Evolutionary conservation across 345 rosid species (phyloP).

Genomic region (Melastoma malabathricum): DNA sequence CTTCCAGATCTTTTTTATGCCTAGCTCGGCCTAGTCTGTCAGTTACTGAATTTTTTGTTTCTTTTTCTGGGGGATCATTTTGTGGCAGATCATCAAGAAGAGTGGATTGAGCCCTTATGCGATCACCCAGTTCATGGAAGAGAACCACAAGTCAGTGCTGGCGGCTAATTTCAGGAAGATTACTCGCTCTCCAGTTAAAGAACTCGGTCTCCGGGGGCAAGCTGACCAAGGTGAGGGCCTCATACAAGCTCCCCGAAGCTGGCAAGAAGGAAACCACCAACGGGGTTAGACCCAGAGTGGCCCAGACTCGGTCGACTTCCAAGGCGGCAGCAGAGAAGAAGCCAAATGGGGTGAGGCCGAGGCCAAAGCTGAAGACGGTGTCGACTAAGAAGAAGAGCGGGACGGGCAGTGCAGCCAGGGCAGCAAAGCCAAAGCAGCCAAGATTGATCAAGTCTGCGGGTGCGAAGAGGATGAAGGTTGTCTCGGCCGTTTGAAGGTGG

Average conservation of each 20-base stretch:
- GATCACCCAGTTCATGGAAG: conserved; percentile 68
- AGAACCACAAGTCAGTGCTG: conserved; percentile 49
- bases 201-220: conserved; percentile 55
- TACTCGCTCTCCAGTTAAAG: conserved; percentile 47
- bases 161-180: conserved; percentile 65
- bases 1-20: conserved; percentile 32
- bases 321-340: background rate
- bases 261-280: conserved; percentile 30
- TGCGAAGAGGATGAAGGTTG: conserved; percentile 13
- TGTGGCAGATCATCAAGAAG: conserved; percentile 60
- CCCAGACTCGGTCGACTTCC: conserved; percentile 15
- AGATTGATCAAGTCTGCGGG: conserved; percentile 12
- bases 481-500: background rate
- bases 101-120: conserved; percentile 80
- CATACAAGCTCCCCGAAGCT: conserved; percentile 52
- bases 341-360: conserved; percentile 3
- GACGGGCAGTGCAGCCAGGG: background rate
- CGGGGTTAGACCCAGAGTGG: conserved; percentile 24
- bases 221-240: conserved; percentile 67
- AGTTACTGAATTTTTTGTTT: background rate
- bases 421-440: conserved; percentile 14
- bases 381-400: conserved; percentile 3
- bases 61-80: background rate
- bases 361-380: background rate
- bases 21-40: background rate